Conservation (phyloP, 1,284 basidiomycete species). For the Malassezia arunalokei region DNA sequence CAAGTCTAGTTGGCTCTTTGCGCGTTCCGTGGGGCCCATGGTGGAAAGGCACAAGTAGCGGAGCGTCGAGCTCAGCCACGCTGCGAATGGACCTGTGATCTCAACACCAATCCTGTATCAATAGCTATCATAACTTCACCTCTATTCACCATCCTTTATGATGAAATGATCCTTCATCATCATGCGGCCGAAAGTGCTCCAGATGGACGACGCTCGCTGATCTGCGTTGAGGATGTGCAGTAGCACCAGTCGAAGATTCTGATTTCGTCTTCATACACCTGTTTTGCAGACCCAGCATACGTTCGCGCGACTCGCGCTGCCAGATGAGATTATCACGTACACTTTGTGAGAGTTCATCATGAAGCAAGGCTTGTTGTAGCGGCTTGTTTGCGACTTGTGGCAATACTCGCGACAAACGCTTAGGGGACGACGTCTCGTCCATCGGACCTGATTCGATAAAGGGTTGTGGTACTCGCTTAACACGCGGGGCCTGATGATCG, state of each 20-base stretch:
- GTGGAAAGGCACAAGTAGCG: neutral
- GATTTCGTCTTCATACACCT: too few relatives aligned
- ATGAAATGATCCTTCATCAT: slow-evolving; percentile 36
- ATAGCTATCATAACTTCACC: too few relatives aligned
- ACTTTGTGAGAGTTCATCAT: slow-evolving; percentile 71
- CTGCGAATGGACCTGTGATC: too few relatives aligned
- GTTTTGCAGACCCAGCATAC: slow-evolving; percentile 33
- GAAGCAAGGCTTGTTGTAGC: slow-evolving; percentile 67
- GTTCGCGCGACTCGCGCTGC: slow-evolving; percentile 54
- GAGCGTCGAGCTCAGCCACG: neutral
- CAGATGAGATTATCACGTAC: slow-evolving; percentile 68
- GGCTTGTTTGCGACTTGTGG: slow-evolving; percentile 48
- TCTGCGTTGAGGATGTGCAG: neutral
- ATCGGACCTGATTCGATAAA: neutral
- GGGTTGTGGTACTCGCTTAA: neutral
- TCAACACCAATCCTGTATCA: too few relatives aligned
- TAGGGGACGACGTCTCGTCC: neutral
- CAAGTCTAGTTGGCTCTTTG: neutral
- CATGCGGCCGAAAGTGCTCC: neutral
- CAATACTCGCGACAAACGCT: neutral
- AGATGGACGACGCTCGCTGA: neutral
- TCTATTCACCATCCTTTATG: slow-evolving; percentile 34
- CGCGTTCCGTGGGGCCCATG: neutral
- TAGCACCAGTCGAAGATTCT: too few relatives aligned
- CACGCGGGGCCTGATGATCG: neutral